A percentile compares a stretch with the other conserved stretches of the same genome.
Conservation (phyloP, 441 rosid species). For the Gossypium schwendimanii region DNA sequence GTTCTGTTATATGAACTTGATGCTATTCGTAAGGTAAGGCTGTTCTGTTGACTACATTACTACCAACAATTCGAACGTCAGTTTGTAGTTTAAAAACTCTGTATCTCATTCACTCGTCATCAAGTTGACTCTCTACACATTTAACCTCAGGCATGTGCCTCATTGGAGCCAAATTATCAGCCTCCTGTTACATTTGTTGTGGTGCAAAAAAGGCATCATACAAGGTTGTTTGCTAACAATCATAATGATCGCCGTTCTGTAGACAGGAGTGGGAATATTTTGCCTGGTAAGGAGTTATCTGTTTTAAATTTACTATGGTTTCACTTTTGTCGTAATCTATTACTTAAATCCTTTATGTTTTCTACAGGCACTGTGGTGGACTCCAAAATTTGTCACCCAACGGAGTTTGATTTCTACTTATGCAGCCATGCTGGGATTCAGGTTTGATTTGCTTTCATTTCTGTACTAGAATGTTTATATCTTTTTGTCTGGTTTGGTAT, state of each 20-base stretch:
- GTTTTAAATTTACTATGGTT: background rate
- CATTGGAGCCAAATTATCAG: conserved; percentile 84
- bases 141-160: conserved; percentile 66
- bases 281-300: conserved; percentile 52
- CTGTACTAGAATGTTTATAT: background rate
- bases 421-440: conserved; percentile 98
- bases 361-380: conserved; percentile 91
- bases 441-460: conserved; percentile 23
- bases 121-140: background rate
- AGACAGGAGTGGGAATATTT: conserved; percentile 70
- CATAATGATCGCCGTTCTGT: conserved; percentile 63
- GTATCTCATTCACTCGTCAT: background rate
- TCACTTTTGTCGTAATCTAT: background rate
- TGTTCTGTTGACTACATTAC: background rate
- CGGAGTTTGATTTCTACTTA: conserved; percentile 89
- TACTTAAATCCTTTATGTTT: background rate
- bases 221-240: conserved; percentile 81
- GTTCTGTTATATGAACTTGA: conserved; percentile 79
- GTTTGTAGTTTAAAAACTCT: background rate
- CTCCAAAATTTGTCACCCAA: conserved; percentile 90
- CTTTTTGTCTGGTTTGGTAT: background rate
- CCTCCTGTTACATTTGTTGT: conserved; percentile 96
- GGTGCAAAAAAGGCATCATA: conserved; percentile 96
- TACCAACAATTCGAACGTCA: background rate
- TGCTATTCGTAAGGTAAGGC: conserved; percentile 76